Evolutionary conservation across 2,329 filamentous ascomycete species (phyloP), one percentile per base, ranked within the genome.

Genomic region (Penicillium sp.): DNA sequence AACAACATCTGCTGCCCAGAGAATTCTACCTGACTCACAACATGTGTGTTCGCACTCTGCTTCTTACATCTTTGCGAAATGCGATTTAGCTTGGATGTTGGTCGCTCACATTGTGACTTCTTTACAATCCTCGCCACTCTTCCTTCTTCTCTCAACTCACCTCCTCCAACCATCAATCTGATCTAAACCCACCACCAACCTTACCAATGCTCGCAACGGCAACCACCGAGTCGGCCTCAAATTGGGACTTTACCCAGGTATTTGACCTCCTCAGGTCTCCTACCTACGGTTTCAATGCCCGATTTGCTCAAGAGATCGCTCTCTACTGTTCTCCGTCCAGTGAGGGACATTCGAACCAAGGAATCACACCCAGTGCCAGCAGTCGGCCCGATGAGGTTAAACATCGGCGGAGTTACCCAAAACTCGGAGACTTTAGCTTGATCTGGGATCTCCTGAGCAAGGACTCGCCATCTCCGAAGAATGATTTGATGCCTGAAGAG

Each of bases 221-320:
- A 56, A 65, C 71, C 45, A 58, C 66, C 60, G 67, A 71, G 57
- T 63, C 66, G 24, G 56, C 70, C 60, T 75, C 74, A 42, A 71
- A 73, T 58, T 83, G 81, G 81, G 81, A 82, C 71, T 79, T 83
- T 61, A 72, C 75, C 66, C 74, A 77, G 67, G 81, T 79, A 65
- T 77, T 81, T 65, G 74, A 78, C 64, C 75, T 83, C 53, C 74
- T 82, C 8, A 71, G 74, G 53, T 78, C 75, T 15, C 75, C 77
- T 22, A 69, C 69, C 9, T 64, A 65, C 28, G 50, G 61, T 59
- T 51, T 62, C 49, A 59, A 50, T 33, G 60, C 68, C 44, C 33
- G 33, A 44, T 33, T 54, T 35, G 38, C 37, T 65, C 51, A 60
- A 53, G 63, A 62, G 64, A 30, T 51, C 55, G 59, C 70, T 57